Base-by-base conservation (phyloP, 2,329 filamentous ascomycete genomes). In the Aspergillus sergii region DNA sequence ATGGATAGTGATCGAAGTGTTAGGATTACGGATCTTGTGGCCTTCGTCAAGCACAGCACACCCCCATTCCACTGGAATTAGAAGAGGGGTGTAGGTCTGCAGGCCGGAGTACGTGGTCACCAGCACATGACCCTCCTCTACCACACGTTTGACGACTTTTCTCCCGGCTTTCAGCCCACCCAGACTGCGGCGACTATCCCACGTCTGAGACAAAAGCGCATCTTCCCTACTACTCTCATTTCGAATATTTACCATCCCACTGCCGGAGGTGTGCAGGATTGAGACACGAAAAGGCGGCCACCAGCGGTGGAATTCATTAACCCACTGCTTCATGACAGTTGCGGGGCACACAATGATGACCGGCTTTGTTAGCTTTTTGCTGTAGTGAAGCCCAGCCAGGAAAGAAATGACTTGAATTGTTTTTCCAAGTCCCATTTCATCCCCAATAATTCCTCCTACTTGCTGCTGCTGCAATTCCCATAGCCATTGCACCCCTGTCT, bases 371-470 rank as follows among this genome's bases (percentile, higher is more conserved):
- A 98, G 85, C 72, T 89, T 91, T 69, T 90, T 91, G 78, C 93
- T 98, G 78, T 97, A 94, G 75, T 99, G 95, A 10, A 99, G 81
- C 3, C 93, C 92, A 3, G 95, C 94, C 56, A 99, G 83, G 71
- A 96, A 96, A 0, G 93, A 89, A 57, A 92, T 91, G 53, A 88
- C 84, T 72, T 92, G 89, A 30, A 92, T 90, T 1, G 95, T 99
- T 80, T 99, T 99, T 4, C 95, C 95, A n/a, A 99, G 81, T 0
- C 96, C 95, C 95, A 99, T 99, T 78, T 99, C 95, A 73, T 99
- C 95, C 7, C 94, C 95, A 45, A 99, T 86, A 59, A 99, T 98
- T 3, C 95, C 95, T 28, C 95, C 95, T 6, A 97, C 93, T 64
- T 91, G 87, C 75, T 97, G 93, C 61, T 89, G 88, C 75, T 96